Conservation (phyloP, 805 yeast species). For the Candida silvicultrix region DNA sequence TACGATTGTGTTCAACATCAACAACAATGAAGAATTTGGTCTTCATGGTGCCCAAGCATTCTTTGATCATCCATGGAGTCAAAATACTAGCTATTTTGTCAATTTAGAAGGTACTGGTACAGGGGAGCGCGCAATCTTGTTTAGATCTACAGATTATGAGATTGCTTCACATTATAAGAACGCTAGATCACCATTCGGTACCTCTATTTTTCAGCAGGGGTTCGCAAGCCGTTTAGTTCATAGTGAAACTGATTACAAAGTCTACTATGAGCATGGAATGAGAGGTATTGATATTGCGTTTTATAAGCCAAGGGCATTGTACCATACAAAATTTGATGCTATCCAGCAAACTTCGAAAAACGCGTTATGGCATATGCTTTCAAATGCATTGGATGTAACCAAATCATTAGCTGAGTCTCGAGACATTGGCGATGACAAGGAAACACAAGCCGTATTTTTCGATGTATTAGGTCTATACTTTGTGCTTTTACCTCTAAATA, state of each 20-base stretch:
- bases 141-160: conserved; percentile 77
- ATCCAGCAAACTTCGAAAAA: conserved; percentile 56
- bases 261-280: conserved; percentile 59
- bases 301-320: conserved; percentile 74
- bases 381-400: conserved; percentile 59
- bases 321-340: conserved; percentile 74
- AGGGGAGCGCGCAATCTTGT: conserved; percentile 68
- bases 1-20: conserved; percentile 76
- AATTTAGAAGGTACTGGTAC: conserved; percentile 93
- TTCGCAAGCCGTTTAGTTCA: conserved; percentile 64
- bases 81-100: conserved; percentile 54
- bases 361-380: conserved; percentile 82
- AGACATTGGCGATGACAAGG: conserved; percentile 25
- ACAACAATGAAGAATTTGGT: conserved; percentile 87
- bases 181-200: conserved; percentile 67
- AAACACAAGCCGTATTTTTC: conserved; percentile 51
- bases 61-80: conserved; percentile 66
- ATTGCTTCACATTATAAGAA: conserved; percentile 50
- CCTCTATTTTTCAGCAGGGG: conserved; percentile 79
- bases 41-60: conserved; percentile 75
- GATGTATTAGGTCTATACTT: conserved; percentile 58
- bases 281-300: conserved; percentile 90
- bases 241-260: conserved; percentile 82
- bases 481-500: conserved; percentile 43
- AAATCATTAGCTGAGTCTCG: conserved; percentile 35